Conservation (phyloP, 2,329 filamentous ascomycete species). For the Chrysoporthe deuterocubensis region DNA sequence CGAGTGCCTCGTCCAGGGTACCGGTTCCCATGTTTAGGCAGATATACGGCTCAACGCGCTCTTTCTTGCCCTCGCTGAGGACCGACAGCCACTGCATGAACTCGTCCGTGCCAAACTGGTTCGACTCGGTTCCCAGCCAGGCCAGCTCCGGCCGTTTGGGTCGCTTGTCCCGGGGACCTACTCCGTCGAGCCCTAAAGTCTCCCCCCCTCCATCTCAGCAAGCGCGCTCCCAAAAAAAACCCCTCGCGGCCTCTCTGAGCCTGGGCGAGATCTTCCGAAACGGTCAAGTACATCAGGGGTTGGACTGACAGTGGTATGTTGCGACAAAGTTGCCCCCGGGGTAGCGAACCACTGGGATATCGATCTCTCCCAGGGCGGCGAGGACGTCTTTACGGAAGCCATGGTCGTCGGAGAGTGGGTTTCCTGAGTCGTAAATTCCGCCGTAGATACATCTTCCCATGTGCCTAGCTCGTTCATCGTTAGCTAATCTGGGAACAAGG, state of each 20-base stretch:
- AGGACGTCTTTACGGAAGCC: constrained; percentile 83
- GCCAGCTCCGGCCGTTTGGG: constrained; percentile 73
- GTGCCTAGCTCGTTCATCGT: constrained; percentile 56
- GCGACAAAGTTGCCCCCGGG: constrained; percentile 85
- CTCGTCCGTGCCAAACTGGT: constrained; percentile 84
- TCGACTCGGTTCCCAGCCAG: constrained; percentile 77
- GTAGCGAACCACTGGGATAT: constrained; percentile 78
- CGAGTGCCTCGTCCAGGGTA: constrained; percentile 60
- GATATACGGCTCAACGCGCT: constrained; percentile 76
- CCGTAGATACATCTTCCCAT: constrained; percentile 91
- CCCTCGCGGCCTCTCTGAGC: neutral
- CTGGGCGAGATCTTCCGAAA: neutral
- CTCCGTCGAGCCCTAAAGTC: constrained; percentile 61
- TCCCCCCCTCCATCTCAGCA: neutral
- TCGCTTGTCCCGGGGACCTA: constrained; percentile 73
- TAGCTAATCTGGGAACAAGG: neutral
- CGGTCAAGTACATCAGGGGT: constrained; percentile 37
- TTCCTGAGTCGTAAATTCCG: constrained; percentile 80
- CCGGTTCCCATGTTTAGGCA: constrained; percentile 83
- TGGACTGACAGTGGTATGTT: constrained; percentile 72
- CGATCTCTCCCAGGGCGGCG: constrained; percentile 71
- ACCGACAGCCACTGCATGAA: constrained; percentile 81
- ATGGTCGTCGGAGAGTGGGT: constrained; percentile 71
- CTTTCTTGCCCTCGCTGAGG: constrained; percentile 62
- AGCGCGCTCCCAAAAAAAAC: neutral